Evolutionary conservation across 805 yeast species (phyloP).

Genomic region (Candida hungchunana): DNA sequence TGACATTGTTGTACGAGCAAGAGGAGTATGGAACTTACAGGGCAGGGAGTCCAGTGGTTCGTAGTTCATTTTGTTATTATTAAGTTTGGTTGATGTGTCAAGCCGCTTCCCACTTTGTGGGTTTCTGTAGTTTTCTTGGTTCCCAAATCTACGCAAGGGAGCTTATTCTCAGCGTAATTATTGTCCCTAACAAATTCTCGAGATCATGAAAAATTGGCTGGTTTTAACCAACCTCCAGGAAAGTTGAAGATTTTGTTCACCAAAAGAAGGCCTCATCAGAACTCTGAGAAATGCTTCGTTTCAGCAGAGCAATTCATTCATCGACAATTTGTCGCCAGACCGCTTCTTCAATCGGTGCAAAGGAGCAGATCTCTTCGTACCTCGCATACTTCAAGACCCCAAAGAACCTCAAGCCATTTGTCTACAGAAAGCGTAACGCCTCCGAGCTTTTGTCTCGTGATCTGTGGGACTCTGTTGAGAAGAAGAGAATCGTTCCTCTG

Average conservation of each 20-base stretch:
- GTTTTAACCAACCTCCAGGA: no score
- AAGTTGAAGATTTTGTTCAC: no score
- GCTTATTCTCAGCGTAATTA: slow-evolving; percentile 6
- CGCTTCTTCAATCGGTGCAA: slow-evolving; percentile 13
- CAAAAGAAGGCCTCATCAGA: background rate
- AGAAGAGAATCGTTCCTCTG: slow-evolving; percentile 31
- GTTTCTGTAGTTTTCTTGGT: slow-evolving; percentile 2
- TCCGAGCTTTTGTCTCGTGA: slow-evolving; percentile 35
- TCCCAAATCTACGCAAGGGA: slow-evolving; percentile 9
- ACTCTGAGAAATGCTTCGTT: slow-evolving; percentile 14
- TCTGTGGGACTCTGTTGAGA: slow-evolving; percentile 33
- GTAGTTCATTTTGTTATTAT: slow-evolving; percentile 23
- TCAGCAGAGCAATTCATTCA: slow-evolving; percentile 15
- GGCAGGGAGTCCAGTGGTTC: slow-evolving; percentile 38
- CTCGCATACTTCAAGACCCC: slow-evolving; percentile 32
- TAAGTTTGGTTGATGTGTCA: no score
- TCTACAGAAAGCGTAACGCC: slow-evolving; percentile 38
- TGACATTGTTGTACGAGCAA: no score
- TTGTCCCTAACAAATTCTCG: slow-evolving; percentile 12
- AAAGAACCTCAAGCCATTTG: slow-evolving; percentile 31
- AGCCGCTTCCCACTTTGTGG: no score
- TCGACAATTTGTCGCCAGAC: slow-evolving; percentile 11
- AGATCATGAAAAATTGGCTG: slow-evolving; percentile 7
- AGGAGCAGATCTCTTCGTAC: slow-evolving; percentile 28
- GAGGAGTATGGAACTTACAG: no score